Percentiles rank a stretch among this genome's conserved stretches.
Evolutionary conservation across 2,329 filamentous ascomycete genomes (phyloP).

Genomic region (Trichoderma cornu-damae): DNA sequence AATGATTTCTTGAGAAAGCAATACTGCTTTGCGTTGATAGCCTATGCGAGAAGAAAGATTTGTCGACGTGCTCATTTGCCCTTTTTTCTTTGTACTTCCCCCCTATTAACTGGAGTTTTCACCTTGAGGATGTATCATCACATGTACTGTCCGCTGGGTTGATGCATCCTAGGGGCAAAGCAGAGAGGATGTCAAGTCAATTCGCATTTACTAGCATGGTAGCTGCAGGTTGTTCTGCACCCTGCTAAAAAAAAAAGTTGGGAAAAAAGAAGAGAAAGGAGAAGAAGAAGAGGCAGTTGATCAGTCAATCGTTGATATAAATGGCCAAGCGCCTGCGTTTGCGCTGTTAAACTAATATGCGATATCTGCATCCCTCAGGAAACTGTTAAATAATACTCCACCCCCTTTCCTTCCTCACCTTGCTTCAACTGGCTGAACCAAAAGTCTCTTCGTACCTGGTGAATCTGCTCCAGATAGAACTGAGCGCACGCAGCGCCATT

Average conservation of each 20-base stretch:
- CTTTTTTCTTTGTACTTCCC: too few species aligned
- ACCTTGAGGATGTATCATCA: too few species aligned
- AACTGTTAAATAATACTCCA: not conserved
- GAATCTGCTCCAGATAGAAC: constrained; percentile 32
- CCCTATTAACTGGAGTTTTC: too few species aligned
- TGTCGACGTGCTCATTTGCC: not conserved
- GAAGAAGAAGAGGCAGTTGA: not conserved
- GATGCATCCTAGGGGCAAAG: too few species aligned
- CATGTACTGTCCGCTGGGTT: too few species aligned
- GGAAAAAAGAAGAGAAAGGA: not conserved
- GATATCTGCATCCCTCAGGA: too few species aligned
- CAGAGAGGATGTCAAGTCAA: too few species aligned
- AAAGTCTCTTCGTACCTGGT: constrained; percentile 26
- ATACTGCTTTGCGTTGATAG: not conserved
- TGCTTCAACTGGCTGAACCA: constrained; percentile 28
- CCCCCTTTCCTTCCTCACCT: not conserved
- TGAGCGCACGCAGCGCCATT: constrained; percentile 25
- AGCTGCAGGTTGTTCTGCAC: too few species aligned
- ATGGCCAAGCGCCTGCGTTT: too few species aligned
- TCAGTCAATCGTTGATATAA: too few species aligned
- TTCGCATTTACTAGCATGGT: too few species aligned
- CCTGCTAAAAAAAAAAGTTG: too few species aligned
- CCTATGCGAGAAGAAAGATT: not conserved
- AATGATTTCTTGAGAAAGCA: constrained; percentile 1
- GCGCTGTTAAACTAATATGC: not conserved